phyloP scores from a whole-genome alignment of 495 filamentous ascomycete species.

The Penicillium parvum region DNA sequence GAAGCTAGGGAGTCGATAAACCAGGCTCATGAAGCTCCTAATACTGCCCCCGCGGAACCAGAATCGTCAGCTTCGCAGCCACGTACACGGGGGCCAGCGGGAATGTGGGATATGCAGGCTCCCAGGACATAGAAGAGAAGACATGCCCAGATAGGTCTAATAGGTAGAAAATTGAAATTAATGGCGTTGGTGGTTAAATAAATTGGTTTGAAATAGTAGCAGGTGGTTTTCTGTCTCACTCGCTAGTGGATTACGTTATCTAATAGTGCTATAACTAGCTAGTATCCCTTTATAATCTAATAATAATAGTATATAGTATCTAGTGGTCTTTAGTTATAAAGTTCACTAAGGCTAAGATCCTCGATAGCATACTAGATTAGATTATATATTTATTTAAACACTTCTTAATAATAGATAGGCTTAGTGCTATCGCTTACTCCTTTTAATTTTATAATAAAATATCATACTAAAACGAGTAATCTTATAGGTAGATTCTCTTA shows the following conservation, averaged over 20 bases:
- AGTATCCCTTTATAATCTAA: background rate
- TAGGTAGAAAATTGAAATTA: too few species aligned
- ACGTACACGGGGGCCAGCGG: too few species aligned
- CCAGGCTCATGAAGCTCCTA: too few species aligned
- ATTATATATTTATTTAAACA: background rate
- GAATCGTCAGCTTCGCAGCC: too few species aligned
- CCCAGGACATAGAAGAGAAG: too few species aligned
- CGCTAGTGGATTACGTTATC: background rate
- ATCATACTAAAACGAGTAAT: background rate
- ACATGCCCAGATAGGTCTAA: too few species aligned
- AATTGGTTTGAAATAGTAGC: background rate
- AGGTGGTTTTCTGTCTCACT: background rate
- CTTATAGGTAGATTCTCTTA: background rate
- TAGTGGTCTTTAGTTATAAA: background rate
- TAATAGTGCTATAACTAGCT: background rate
- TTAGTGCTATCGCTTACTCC: background rate
- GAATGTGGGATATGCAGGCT: too few species aligned
- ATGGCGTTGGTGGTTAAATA: too few species aligned
- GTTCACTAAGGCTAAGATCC: background rate
- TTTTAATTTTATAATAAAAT: background rate
- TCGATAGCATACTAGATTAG: too few species aligned
- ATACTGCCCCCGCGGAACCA: too few species aligned
- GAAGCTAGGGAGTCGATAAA: too few species aligned
- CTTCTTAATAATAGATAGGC: background rate
- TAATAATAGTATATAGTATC: background rate